Percentiles rank a stretch among this genome's conserved stretches.
Conservation (phyloP, 23 red algal species). For the Gracilariopsis chorda region DNA sequence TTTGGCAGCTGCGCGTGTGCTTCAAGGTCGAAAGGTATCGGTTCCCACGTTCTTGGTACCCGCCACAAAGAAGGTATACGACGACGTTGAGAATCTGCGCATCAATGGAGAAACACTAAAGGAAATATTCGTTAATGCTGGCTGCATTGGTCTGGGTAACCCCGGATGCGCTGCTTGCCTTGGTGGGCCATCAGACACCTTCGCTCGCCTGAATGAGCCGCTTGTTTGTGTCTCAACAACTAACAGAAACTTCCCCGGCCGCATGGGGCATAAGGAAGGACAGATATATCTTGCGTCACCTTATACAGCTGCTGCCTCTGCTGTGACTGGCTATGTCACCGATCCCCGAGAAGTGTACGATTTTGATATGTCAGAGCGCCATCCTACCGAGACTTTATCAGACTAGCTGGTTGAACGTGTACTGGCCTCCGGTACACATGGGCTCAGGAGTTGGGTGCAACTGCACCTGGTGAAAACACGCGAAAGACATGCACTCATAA, state of each 20-base stretch:
- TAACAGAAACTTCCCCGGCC: conserved; percentile 98
- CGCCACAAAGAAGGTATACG: conserved; percentile 82
- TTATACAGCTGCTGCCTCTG: conserved; percentile 94
- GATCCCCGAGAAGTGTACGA: conserved; percentile 96
- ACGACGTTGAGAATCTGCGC: conserved; percentile 68
- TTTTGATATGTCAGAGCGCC: conserved; percentile 67
- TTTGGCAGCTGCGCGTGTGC: conserved; percentile 90
- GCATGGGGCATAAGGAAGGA: conserved; percentile 89
- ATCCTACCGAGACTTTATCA: conserved; percentile 58
- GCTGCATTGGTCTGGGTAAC: conserved; percentile 85
- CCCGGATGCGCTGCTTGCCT: conserved; percentile 97
- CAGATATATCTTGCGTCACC: conserved; percentile 92
- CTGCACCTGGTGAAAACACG: no score
- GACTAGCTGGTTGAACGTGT: no score
- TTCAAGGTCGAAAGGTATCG: conserved; percentile 86
- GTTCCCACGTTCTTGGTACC: conserved; percentile 98
- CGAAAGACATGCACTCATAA: no score
- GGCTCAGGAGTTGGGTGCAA: no score
- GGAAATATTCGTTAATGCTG: conserved; percentile 81
- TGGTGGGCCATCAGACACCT: conserved; percentile 96
- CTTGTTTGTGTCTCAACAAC: conserved; percentile 93
- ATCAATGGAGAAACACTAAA: conserved; percentile 88
- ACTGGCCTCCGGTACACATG: no score
- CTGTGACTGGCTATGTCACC: conserved; percentile 91
- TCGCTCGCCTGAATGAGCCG: conserved; percentile 91